Base-by-base conservation (phyloP, 768 basidiomycete species). In the Leccinum truebloodii region DNA sequence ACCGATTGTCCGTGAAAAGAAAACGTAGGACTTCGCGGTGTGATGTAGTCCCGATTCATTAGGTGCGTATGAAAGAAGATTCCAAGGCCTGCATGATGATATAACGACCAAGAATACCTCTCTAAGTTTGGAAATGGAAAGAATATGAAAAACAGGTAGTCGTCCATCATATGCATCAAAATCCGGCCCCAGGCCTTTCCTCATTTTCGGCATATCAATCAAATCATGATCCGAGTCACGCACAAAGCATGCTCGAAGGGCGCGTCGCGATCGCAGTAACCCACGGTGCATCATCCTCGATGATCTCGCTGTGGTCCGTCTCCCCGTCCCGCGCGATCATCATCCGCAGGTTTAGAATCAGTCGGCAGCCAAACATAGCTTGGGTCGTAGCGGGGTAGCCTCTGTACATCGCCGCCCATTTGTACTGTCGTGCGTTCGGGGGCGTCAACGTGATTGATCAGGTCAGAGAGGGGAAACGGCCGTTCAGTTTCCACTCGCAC, bases 331-430 rank as follows among this genome's bases (percentile, higher is more conserved):
- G 1, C 60, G 60, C 26, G 3, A 53, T 32, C 52, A 53, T 34
- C 52, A 53, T 22, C 6, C 52, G 52, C 3, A 53, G 52, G 20
- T n/a, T 53, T 13, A 53, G 6, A 20, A 53, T 53, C 13, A 53
- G 18, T 53, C 52, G 52, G 20, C 52, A 53, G 13, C 52, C 52
- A 22, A 53, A 16, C 52, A 53, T 34, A 1, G 32, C 32, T 35
- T 53, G 52, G 20, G 5, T 52, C 6, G 57, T 34, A 8, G 49
- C 55, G 3, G 59, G 63, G 24, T 53, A 65, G 16, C 28, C 57
- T 34, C 59, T 46, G 26, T 54, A 56, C 20, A 65, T 10, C 28
- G 52, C n/a, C 22, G 4, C 7, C 64, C 64, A 65, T 22, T 9
- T 8, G 18, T 35, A 30, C 52, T 53, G 16, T 41, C 39, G 8